Evolutionary conservation across 176 grass and related monocot species (phyloP).

Genomic region (Triticum monococcum): DNA sequence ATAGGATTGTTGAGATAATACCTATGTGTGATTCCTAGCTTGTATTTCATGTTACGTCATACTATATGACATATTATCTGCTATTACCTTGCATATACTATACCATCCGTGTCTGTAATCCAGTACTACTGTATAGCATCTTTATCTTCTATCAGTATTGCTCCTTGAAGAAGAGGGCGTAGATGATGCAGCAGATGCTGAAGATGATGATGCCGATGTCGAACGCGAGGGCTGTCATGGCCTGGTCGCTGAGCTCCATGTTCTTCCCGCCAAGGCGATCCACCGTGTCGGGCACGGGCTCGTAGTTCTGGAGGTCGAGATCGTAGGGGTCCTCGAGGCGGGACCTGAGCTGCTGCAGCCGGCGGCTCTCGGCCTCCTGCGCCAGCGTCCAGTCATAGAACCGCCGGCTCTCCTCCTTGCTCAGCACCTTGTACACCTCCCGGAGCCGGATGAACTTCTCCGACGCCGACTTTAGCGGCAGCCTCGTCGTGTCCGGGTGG

Average conservation of each 20-base stretch:
- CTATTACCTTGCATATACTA: constrained; percentile 14
- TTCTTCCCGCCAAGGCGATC: constrained; percentile 89
- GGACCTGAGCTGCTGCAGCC: constrained; percentile 71
- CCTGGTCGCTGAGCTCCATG: constrained; percentile 87
- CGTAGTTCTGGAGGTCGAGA: constrained; percentile 59
- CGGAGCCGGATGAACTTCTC: constrained; percentile 84
- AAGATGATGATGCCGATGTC: constrained; percentile 72
- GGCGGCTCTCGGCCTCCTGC: constrained; percentile 85
- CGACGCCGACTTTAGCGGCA: constrained; percentile 73
- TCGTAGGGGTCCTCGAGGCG: constrained; percentile 77
- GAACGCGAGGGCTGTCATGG: constrained; percentile 73
- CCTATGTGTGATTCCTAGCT: background rate
- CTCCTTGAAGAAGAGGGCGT: constrained; percentile 70
- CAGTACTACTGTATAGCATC: background rate
- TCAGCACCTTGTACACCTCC: constrained; percentile 84
- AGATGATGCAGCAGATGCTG: constrained; percentile 62
- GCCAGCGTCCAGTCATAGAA: constrained; percentile 98
- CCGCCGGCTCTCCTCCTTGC: constrained; percentile 64
- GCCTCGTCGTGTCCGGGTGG: constrained; percentile 88
- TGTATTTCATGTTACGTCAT: background rate
- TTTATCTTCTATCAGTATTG: constrained; percentile 39
- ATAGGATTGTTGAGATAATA: constrained; percentile 12
- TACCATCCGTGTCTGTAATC: background rate
- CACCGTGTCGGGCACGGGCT: constrained; percentile 72
- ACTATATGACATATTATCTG: background rate